Evolutionary conservation across 768 basidiomycete species (phyloP).

Genomic region (Kondoa malvinella): DNA sequence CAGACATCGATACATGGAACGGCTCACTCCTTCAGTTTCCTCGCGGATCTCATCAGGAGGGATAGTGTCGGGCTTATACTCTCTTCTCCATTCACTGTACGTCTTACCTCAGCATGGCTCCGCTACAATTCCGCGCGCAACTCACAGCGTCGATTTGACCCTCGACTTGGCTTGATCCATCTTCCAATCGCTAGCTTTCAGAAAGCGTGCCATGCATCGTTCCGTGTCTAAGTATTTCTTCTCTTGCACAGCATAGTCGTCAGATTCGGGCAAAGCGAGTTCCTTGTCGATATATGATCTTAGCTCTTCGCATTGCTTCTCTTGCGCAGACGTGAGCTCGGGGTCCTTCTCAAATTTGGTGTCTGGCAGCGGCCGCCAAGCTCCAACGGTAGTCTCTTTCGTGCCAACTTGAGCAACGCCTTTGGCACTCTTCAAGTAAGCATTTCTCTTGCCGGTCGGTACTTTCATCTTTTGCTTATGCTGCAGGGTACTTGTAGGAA

Average conservation of each 20-base stretch:
- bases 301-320: neutral
- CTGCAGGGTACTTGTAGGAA: no score
- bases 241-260: slow-evolving; percentile 64
- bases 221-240: slow-evolving; percentile 54
- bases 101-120: no score
- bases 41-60: slow-evolving; percentile 8
- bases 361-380: slow-evolving; percentile 12
- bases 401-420: neutral
- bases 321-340: slow-evolving; percentile 6
- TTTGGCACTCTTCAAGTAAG: neutral
- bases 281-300: slow-evolving; percentile 6
- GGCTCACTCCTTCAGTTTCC: slow-evolving; percentile 32
- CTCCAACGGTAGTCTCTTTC: slow-evolving; percentile 6
- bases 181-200: slow-evolving; percentile 75
- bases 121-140: no score
- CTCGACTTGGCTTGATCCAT: slow-evolving; percentile 57
- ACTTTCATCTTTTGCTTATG: neutral
- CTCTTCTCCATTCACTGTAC: slow-evolving; percentile 77
- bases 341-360: slow-evolving; percentile 1
- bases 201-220: slow-evolving; percentile 48
- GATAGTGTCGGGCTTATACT: slow-evolving; percentile 70
- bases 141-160: slow-evolving; percentile 54
- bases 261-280: slow-evolving; percentile 46
- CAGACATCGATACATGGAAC: neutral
- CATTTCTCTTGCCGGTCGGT: neutral